Evolutionary conservation across 306 rosid genomes (phyloP).

Genomic region (Cucurbita moschata): DNA sequence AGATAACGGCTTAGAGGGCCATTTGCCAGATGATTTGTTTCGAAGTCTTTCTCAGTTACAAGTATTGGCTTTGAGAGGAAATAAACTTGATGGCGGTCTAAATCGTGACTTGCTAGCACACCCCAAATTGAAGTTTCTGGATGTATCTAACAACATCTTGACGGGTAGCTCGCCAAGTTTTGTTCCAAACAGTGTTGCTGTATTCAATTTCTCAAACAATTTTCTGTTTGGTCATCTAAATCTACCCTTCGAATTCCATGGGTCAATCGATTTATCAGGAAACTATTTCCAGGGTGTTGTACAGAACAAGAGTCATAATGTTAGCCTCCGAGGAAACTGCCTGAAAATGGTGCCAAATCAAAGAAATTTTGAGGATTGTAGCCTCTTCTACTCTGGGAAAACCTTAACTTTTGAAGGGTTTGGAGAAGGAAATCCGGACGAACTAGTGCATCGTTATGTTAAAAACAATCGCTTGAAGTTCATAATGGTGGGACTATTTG

Average conservation of each 20-base stretch:
- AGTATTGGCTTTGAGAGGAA: conserved; percentile 29
- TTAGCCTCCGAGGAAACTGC: conserved; percentile 45
- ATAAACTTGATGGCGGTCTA: conserved; percentile 37
- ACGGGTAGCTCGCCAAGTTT: conserved; percentile 35
- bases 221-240: conserved; percentile 46
- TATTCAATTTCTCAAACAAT: conserved; percentile 58
- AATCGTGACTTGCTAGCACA: conserved; percentile 33
- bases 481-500: conserved; percentile 59
- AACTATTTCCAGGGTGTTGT: conserved; percentile 63
- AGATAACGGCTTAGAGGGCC: conserved; percentile 26
- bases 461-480: conserved; percentile 32
- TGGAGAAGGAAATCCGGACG: conserved; percentile 6
- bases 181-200: conserved; percentile 15
- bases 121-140: conserved; percentile 35
- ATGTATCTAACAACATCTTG: conserved; percentile 50
- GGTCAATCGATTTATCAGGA: conserved; percentile 45
- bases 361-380: conserved; percentile 39
- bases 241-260: conserved; percentile 13
- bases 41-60: conserved; percentile 19
- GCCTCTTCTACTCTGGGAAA: conserved; percentile 34
- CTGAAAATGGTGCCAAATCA: conserved; percentile 32
- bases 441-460: conserved; percentile 10
- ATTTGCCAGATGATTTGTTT: conserved; percentile 27
- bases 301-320: conserved; percentile 18
- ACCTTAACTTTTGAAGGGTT: conserved; percentile 20